A percentile compares a stretch with the other conserved stretches of the same genome.
phyloP scores from a whole-genome alignment of 2,329 filamentous ascomycete genomes.

The Fusarium sterilihyphosum region DNA sequence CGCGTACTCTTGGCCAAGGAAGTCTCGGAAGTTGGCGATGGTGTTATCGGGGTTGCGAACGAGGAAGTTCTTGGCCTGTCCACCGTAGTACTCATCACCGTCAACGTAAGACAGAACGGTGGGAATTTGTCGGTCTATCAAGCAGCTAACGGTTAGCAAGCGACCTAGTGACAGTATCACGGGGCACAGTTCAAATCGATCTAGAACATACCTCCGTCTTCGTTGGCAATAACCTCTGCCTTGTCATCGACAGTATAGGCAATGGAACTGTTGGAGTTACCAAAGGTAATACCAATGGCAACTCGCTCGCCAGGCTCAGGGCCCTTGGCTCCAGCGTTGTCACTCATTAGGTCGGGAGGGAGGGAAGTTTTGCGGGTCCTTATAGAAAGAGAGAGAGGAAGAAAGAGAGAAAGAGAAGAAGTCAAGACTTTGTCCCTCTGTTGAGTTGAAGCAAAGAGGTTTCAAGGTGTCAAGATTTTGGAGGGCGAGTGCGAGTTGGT shows the following conservation, averaged over 20 bases:
- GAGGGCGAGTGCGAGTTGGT: constrained; percentile 20
- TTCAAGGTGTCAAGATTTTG: constrained; percentile 39
- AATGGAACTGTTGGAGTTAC: constrained; percentile 98
- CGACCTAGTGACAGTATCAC: not conserved
- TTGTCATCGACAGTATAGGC: constrained; percentile 93
- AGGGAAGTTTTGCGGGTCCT: not conserved
- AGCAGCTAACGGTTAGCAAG: constrained; percentile 26
- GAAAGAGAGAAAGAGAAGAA: not conserved
- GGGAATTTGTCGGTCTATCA: constrained; percentile 91
- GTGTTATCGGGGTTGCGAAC: constrained; percentile 94
- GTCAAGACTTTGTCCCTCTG: constrained; percentile 20
- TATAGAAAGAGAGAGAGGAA: not conserved
- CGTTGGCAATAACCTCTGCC: constrained; percentile 97
- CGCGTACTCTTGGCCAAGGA: constrained; percentile 87
- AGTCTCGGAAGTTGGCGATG: constrained; percentile 95
- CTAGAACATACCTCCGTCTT: constrained; percentile 82
- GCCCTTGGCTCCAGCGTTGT: constrained; percentile 56
- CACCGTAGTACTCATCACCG: constrained; percentile 95
- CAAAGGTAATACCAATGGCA: constrained; percentile 96
- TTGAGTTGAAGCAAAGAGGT: constrained; percentile 9
- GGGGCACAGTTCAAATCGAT: not conserved
- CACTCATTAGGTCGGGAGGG: constrained; percentile 54
- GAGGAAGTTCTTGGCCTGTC: constrained; percentile 93
- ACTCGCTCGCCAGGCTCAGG: constrained; percentile 67
- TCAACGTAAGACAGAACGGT: constrained; percentile 93